Percentiles rank a stretch among this genome's conserved stretches.
phyloP scores from a whole-genome alignment of 495 filamentous ascomycete species.

The Tetracladium marchalianum region DNA sequence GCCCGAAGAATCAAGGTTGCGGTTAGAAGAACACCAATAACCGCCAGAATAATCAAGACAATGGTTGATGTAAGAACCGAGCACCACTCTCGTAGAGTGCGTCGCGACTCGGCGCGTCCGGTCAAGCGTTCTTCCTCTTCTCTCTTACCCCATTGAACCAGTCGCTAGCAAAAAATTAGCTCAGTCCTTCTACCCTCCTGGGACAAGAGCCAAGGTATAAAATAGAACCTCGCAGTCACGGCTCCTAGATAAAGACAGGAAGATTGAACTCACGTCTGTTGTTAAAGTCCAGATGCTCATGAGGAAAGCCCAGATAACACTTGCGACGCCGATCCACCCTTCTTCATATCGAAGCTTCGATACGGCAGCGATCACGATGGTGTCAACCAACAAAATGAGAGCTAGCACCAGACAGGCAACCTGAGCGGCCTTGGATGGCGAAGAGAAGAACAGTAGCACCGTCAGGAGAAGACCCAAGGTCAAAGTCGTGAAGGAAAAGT shows the following conservation, averaged over 20 bases:
- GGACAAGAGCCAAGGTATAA: slow-evolving; percentile 12
- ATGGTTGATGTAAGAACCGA: slow-evolving; percentile 71
- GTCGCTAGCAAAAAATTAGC: slow-evolving; percentile 22
- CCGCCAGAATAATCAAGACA: slow-evolving; percentile 51
- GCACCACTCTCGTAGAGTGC: slow-evolving; percentile 72
- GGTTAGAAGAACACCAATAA: slow-evolving; percentile 63
- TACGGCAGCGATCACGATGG: slow-evolving; percentile 67
- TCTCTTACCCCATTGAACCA: slow-evolving; percentile 80
- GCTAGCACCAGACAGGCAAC: slow-evolving; percentile 56
- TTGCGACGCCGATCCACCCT: slow-evolving; percentile 80
- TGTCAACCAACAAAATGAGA: slow-evolving; percentile 66
- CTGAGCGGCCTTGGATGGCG: slow-evolving; percentile 67
- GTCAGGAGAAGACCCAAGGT: slow-evolving; percentile 62
- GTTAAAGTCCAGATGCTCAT: slow-evolving; percentile 53
- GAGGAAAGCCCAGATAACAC: slow-evolving; percentile 64
- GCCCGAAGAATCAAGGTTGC: slow-evolving; percentile 68
- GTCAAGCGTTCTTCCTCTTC: slow-evolving; percentile 92
- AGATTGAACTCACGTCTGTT: slow-evolving; percentile 6
- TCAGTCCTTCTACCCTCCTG: slow-evolving; percentile 21
- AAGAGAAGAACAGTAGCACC: slow-evolving; percentile 76
- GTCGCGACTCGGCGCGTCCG: slow-evolving; percentile 76
- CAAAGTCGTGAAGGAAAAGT: slow-evolving; percentile 69
- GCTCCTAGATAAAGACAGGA: background rate
- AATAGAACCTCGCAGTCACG: background rate
- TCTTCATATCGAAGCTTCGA: slow-evolving; percentile 68